Base-by-base conservation (phyloP, 2,329 filamentous ascomycete species). In the Chrysosphaeria jannelii region DNA sequence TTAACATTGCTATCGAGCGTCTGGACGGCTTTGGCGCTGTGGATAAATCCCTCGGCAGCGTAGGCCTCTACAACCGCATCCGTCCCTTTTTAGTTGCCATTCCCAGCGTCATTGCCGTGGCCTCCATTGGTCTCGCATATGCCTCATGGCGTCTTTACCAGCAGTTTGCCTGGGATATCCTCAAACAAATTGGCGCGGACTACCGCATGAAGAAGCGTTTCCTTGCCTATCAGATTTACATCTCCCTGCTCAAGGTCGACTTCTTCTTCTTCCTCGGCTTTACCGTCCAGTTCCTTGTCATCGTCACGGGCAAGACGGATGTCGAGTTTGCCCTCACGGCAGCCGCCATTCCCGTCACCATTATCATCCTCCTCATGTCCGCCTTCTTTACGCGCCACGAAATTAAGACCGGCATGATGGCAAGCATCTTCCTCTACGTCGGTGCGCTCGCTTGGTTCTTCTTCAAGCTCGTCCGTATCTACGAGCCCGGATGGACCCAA, bases 251-350 rank as follows among this genome's bases (percentile, higher is more conserved):
- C 33, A 97, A 97, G 46, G 97, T 97, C 43, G 85, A 97, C 48
- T 93, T 97, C 47, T 97, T 97, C 63, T 93, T 97, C 54, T 97
- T 97, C 56, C 63, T 97, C 23, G 85, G 81, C 25, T 97, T 97
- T 44, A 93, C 85, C 5, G 75, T 97, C 22, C 85, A 97, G 40
- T 97, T 97, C 44, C 59, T 93, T 25, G 81, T 97, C 35, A 71
- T 93, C 28, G 78, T 97, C 28, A 67, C 61, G 21, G 57, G 51
- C 29, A 51, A 58, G 31, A 56, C 57, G 22, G 58, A 68, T 30
- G 51, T 63, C 35, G 85, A 97, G 43, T 75, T 85, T 35, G 70
- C 59, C 25, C 53, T 93, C 24, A 97, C 88, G 6, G 65, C 85
- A 22, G 72, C 69, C 29, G 85, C 81, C 13, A 71, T 97, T 25